phyloP scores from a whole-genome alignment of 129 eudicot species.

The Flaveria linearis region DNA sequence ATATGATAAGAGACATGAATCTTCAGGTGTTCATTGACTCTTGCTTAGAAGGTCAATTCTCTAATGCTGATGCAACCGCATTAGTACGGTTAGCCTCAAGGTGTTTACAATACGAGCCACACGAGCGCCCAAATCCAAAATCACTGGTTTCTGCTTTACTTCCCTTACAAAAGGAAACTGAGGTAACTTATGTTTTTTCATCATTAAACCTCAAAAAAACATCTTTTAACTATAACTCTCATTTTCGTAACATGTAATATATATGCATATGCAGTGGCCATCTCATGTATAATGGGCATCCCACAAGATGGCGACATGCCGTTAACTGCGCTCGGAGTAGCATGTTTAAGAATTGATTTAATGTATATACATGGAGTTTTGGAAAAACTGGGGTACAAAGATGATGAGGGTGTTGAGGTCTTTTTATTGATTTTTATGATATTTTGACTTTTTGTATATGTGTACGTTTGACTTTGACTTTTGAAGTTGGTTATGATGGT shows the following conservation, averaged over 20 bases:
- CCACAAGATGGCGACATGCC: conserved; percentile 58
- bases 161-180: conserved; percentile 92
- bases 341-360: conserved; percentile 81
- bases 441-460: background rate
- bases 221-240: background rate
- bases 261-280: conserved; percentile 52
- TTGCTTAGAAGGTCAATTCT: conserved; percentile 97
- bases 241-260: background rate
- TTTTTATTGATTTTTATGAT: conserved; percentile 23
- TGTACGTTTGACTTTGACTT: conserved; percentile 7
- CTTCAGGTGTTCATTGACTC: conserved; percentile 93
- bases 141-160: conserved; percentile 78
- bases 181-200: conserved; percentile 40
- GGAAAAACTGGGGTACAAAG: conserved; percentile 80
- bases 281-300: conserved; percentile 85
- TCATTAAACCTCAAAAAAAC: background rate
- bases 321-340: conserved; percentile 85
- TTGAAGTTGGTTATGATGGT: background rate
- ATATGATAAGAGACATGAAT: conserved; percentile 81
- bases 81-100: conserved; percentile 85
- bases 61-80: conserved; percentile 85
- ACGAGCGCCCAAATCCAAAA: conserved; percentile 89
- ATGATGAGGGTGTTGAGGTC: conserved; percentile 98
- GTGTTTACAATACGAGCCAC: conserved; percentile 92
- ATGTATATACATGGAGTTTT: conserved; percentile 83